Conservation (phyloP, 2,329 filamentous ascomycete species). For the Cladosporium sphaerospermum region DNA sequence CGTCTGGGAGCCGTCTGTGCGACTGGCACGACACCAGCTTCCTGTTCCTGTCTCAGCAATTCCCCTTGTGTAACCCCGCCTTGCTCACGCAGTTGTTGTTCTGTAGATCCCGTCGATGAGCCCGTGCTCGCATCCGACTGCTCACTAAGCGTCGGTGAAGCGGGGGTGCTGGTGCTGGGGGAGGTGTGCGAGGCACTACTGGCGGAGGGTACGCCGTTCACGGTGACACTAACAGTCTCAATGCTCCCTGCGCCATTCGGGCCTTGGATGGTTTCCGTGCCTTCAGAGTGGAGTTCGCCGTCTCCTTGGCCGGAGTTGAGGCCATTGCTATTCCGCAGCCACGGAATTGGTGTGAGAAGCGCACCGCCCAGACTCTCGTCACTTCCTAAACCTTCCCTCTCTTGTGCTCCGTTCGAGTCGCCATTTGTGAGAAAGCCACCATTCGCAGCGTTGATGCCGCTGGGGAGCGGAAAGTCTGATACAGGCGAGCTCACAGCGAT, state of each 20-base stretch:
- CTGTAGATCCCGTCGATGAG: conserved; percentile 28
- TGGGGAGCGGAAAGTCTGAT: conserved; percentile 75
- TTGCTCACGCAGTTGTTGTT: conserved; percentile 31
- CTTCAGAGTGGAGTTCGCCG: conserved; percentile 61
- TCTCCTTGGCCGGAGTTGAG: conserved; percentile 23
- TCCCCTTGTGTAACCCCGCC: conserved; percentile 74
- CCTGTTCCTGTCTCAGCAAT: conserved; percentile 77
- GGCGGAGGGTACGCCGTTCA: conserved; percentile 52
- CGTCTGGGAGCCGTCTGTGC: conserved; percentile 43
- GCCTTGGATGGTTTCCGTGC: conserved; percentile 73
- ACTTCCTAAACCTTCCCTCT: conserved; percentile 55
- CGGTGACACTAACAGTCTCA: conserved; percentile 71
- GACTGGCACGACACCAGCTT: conserved; percentile 69
- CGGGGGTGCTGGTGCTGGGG: conserved; percentile 18
- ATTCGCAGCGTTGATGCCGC: conserved; percentile 39
- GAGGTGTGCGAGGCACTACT: conserved; percentile 18
- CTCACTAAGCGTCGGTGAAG: conserved; percentile 26
- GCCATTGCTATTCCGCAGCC: conserved; percentile 49
- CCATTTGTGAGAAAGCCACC: conserved; percentile 45
- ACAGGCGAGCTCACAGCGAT: conserved; percentile 81
- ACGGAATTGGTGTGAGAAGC: conserved; percentile 86
- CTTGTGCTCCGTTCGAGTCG: conserved; percentile 51
- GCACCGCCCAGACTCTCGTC: conserved; percentile 89
- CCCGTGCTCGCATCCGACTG: conserved; percentile 32
- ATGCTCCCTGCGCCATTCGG: conserved; percentile 73